These are phyloP conservation scores for Elsinoe ampelina DNA, from an alignment of 2,329 filamentous ascomycete genomes.

Conservation along the genomic window DNA sequence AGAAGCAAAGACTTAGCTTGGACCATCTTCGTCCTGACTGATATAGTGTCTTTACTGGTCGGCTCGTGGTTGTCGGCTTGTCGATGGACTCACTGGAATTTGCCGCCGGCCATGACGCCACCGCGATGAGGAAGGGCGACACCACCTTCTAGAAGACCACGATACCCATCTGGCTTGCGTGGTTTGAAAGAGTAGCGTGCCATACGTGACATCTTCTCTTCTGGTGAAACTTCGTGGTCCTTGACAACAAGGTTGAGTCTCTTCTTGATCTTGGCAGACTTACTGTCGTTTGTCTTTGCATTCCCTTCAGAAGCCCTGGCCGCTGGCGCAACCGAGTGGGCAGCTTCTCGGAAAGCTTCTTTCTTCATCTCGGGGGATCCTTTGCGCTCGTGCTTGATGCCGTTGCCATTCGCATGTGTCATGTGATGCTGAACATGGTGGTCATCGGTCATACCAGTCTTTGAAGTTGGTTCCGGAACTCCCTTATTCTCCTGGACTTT, in stretches of 20 bases:
- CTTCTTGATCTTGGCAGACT: conserved; percentile 43
- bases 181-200: conserved; percentile 63
- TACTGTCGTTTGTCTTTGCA: conserved; percentile 13
- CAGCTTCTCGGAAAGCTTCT: neutral
- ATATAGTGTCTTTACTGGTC: neutral
- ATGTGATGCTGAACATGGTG: conserved; percentile 37
- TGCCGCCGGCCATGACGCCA: conserved; percentile 16
- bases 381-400: neutral
- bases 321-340: conserved; percentile 3
- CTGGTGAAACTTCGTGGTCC: conserved; percentile 69
- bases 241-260: conserved; percentile 67
- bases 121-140: conserved; percentile 18
- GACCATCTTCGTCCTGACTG: neutral
- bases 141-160: conserved; percentile 20
- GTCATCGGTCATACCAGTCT: conserved; percentile 41
- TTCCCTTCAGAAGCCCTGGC: conserved; percentile 1
- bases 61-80: neutral
- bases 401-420: neutral
- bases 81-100: neutral
- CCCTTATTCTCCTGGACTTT: conserved; percentile 26
- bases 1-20: neutral
- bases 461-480: conserved; percentile 30
- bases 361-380: neutral
- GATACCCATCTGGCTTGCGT: conserved; percentile 30
- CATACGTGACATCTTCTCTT: conserved; percentile 79